Base-by-base conservation (phyloP, 768 basidiomycete genomes). In the Serendipita sp. region DNA sequence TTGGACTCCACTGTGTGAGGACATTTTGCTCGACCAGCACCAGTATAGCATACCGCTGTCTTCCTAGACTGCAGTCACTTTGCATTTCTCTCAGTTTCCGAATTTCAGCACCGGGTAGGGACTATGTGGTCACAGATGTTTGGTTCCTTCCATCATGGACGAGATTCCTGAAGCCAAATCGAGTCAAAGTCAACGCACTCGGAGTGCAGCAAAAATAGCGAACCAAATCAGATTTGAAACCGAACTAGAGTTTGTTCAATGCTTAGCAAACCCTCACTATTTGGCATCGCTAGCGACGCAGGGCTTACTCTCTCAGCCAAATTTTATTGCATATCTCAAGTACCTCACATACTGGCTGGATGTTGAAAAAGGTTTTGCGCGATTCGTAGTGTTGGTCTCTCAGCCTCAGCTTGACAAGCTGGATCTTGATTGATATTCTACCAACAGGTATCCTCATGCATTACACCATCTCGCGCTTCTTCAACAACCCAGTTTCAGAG, bases 181-280 rank as follows among this genome's bases (percentile, higher is more conserved):
- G 14, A 38, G 38, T 38, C 38, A 38, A 38, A 38, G 14, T 7
- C 7, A 38, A 14, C 5, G 14, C 5, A 14, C 5, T 48, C 9
- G 45, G 9, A 58, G 53, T 34, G 17, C 53, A 24, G 53, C 20
- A 28, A 58, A 58, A n/a, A 28, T 58, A 24, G 79, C 76, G 2
- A 91, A 92, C 68, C 81, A 85, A 30, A 82, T 85, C 34, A 77
- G 86, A 61, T 90, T 91, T 66, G 88, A 90, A 68, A 80, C 91
- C 30, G 90, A 90, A 70, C 79, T 90, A 42, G 90, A 96, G 73
- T 95, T 96, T 69, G 85, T 96, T 3, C 93, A 96, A 74, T 85
- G 90, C 3, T 79, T 95, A n/a, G 90, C 92, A 26, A 93, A 93
- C 69, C 93, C 93, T 0, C 90, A 86, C 70, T 96, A 95, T 72